Base-by-base conservation (phyloP, 2,329 filamentous ascomycete species). In the Lecanicillium sp. region DNA sequence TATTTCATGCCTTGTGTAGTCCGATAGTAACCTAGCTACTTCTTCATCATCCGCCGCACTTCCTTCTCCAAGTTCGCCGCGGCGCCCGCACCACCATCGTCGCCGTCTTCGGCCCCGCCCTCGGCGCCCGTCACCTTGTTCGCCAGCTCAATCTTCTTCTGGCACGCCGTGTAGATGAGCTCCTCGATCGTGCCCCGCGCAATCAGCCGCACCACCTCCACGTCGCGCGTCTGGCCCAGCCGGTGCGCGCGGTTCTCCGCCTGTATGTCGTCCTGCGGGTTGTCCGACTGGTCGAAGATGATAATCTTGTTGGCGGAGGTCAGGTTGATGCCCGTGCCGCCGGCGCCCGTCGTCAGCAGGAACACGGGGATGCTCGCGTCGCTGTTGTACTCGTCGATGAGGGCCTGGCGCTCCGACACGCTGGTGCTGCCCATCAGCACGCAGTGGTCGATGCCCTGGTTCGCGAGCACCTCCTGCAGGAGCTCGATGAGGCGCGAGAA, bases 261-360 rank as follows among this genome's bases (percentile, higher is more conserved):
- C 65, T 98, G 93, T n/a, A 95, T 83, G 62, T 98, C 93, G 57
- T 97, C 91, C 62, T 98, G 93, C 0, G 93, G 93, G 58, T 98
- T 98, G 70, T 96, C 95, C n/a, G 84, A 88, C 54, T 87, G 86
- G 66, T 98, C 93, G 63, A 97, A 96, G 60, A 98, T 93, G 66
- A 98, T 81, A 57, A 98, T 91, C 68, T 96, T 97, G 72, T 97
- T 97, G 4, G 93, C 93, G 29, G 86, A 87, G 7, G 91, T 93
- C 47, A 98, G 70, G 66, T 98, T 98, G 70, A 98, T 94, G 33
- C 93, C 93, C 0, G 91, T 93, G n/a, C 93, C 93, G 44, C 93
- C 93, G 0, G 91, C 90, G 51, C 90, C 91, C 0, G 93, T 98
- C 1, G 87, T 93, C 5, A 98, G 78, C 55, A 98, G 78, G 66